These are phyloP conservation scores for Xylaria longipes DNA, from an alignment of 495 filamentous ascomycete species.

Conservation along the genomic window DNA sequence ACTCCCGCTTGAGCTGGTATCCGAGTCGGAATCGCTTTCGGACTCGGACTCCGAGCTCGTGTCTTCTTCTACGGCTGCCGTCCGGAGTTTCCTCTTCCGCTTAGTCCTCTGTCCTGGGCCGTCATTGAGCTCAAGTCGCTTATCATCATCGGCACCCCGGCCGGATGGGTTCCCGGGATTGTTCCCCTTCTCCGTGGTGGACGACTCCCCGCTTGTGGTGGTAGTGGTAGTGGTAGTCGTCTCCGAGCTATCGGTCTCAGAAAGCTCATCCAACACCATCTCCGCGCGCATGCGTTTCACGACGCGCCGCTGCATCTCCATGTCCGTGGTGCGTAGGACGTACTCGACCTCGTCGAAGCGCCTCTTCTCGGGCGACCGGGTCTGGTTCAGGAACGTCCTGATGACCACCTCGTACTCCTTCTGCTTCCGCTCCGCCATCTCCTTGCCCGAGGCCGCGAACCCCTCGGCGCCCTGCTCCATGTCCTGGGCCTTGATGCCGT, in stretches of 20 bases:
- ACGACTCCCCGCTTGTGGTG: constrained; percentile 25
- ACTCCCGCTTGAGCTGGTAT: constrained; percentile 39
- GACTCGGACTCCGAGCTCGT: constrained; percentile 46
- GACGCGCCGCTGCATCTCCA: constrained; percentile 52
- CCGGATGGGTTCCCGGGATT: constrained; percentile 23
- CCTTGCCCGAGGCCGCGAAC: constrained; percentile 47
- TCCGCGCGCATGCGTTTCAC: constrained; percentile 59
- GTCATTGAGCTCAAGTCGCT: constrained; percentile 49
- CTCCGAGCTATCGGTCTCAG: constrained; percentile 46
- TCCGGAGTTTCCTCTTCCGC: constrained; percentile 63
- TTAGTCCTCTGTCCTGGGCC: constrained; percentile 51
- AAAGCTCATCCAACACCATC: constrained; percentile 52
- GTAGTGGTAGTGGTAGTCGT: constrained; percentile 37
- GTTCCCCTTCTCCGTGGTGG: constrained; percentile 35
- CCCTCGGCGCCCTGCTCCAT: constrained; percentile 52
- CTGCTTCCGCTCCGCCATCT: constrained; percentile 49
- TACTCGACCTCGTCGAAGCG: constrained; percentile 55
- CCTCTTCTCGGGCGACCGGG: constrained; percentile 39
- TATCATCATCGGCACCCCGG: constrained; percentile 42
- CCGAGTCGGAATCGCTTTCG: constrained; percentile 38
- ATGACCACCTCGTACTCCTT: constrained; percentile 64
- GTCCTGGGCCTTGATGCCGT: constrained; percentile 58
- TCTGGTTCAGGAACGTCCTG: constrained; percentile 46
- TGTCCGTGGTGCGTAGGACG: constrained; percentile 50
- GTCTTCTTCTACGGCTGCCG: constrained; percentile 48